Conservation (phyloP, 805 yeast genomes). For the Barnettozyma populi region DNA sequence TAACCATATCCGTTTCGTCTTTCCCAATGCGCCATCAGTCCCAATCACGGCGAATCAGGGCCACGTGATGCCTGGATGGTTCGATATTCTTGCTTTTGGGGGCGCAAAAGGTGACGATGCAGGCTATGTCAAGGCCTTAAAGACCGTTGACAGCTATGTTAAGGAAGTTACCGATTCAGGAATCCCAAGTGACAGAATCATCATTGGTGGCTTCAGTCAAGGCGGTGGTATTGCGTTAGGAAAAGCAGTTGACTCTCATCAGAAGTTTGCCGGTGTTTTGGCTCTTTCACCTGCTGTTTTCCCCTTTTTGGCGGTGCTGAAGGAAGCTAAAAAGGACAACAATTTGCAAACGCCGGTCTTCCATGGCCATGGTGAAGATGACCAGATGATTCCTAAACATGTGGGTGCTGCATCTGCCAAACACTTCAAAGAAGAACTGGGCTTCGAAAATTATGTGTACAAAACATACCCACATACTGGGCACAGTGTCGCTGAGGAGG, state of each 20-base stretch:
- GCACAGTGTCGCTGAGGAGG: conserved; percentile 66
- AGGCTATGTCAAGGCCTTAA: conserved; percentile 50
- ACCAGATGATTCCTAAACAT: conserved; percentile 49
- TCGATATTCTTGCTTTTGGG: conserved; percentile 61
- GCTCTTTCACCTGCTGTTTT: conserved; percentile 69
- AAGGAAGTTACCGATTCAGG: conserved; percentile 46
- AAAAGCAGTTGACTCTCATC: conserved; percentile 44
- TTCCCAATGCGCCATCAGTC: conserved; percentile 81
- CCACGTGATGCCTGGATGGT: conserved; percentile 76
- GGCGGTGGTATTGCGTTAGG: conserved; percentile 82
- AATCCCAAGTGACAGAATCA: conserved; percentile 57
- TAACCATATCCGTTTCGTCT: conserved; percentile 62
- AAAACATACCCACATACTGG: conserved; percentile 56
- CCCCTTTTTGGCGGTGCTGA: conserved; percentile 21
- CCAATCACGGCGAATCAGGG: conserved; percentile 71
- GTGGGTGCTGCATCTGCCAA: conserved; percentile 35
- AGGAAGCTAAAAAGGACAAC: conserved; percentile 23
- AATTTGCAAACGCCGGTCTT: conserved; percentile 71
- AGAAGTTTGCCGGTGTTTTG: conserved; percentile 72
- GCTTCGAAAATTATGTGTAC: conserved; percentile 42
- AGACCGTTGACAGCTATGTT: conserved; percentile 40
- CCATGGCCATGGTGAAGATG: conserved; percentile 83
- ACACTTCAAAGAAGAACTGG: conserved; percentile 40
- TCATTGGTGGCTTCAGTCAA: conserved; percentile 95
- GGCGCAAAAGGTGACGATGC: conserved; percentile 32